Evolutionary conservation across 495 filamentous ascomycete genomes (phyloP).

Genomic region (Penicillium lagena): DNA sequence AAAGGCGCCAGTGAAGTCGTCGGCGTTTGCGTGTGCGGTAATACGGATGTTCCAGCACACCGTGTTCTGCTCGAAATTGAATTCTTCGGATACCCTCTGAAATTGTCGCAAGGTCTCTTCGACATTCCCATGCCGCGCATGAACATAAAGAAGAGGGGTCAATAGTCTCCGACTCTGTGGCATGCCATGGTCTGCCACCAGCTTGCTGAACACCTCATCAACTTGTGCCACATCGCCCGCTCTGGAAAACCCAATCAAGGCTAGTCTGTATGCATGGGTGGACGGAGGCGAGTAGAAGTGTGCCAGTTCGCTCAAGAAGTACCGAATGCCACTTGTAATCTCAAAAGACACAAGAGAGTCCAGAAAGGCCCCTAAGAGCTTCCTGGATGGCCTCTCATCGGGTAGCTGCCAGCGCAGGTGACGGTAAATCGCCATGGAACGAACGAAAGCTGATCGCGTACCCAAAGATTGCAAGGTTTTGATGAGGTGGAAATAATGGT

Average conservation of each 20-base stretch:
- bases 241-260: constrained; percentile 24
- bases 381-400: constrained; percentile 7
- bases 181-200: constrained; percentile 26
- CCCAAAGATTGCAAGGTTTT: constrained; percentile 16
- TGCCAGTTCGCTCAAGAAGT: constrained; percentile 50
- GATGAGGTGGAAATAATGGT: constrained; percentile 25
- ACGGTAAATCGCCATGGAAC: constrained; percentile 33
- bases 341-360: constrained; percentile 14
- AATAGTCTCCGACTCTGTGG: constrained; percentile 28
- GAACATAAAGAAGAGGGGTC: constrained; percentile 53
- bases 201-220: constrained; percentile 24
- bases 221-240: constrained; percentile 24
- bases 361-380: constrained; percentile 17
- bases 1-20: constrained; percentile 59
- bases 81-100: constrained; percentile 44
- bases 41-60: constrained; percentile 73
- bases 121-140: constrained; percentile 59
- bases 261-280: constrained; percentile 21
- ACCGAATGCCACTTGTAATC: constrained; percentile 26
- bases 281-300: constrained; percentile 22
- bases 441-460: constrained; percentile 15
- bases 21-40: constrained; percentile 57
- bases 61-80: constrained; percentile 45
- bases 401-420: constrained; percentile 28
- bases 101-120: constrained; percentile 53